Evolutionary conservation across 2,329 filamentous ascomycete genomes (phyloP).

Genomic region (Aspergillus aculeatus): DNA sequence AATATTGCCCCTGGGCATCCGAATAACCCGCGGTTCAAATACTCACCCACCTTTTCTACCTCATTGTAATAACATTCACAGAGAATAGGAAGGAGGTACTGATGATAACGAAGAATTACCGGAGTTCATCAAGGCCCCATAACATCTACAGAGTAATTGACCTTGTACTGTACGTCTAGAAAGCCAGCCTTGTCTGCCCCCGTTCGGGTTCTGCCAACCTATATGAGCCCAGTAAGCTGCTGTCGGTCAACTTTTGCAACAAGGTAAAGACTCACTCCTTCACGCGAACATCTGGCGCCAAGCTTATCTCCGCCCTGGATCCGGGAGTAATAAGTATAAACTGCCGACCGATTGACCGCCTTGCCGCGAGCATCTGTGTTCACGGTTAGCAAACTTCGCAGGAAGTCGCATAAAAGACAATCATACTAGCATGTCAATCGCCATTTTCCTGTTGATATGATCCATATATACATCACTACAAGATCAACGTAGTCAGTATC

Average conservation of each 20-base stretch:
- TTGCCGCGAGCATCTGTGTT: conserved; percentile 72
- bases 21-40: too few species aligned
- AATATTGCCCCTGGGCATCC: too few species aligned
- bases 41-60: too few species aligned
- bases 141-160: neutral
- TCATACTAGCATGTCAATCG: conserved; percentile 87
- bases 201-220: conserved; percentile 47
- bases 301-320: conserved; percentile 59
- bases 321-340: conserved; percentile 97
- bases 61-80: too few species aligned
- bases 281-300: conserved; percentile 45
- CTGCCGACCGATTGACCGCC: conserved; percentile 83
- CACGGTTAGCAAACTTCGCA: conserved; percentile 10
- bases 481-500: conserved; percentile 17
- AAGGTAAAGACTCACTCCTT: conserved; percentile 38
- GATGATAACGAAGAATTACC: too few species aligned
- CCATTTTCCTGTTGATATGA: conserved; percentile 87
- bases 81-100: too few species aligned
- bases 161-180: conserved; percentile 17
- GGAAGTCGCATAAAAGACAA: neutral
- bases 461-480: conserved; percentile 94
- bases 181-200: conserved; percentile 42
- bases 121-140: neutral
- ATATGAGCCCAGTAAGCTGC: conserved; percentile 2
- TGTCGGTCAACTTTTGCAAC: neutral